phyloP scores from a whole-genome alignment of 2,329 filamentous ascomycete genomes.

The Xylariaceae sp. region DNA sequence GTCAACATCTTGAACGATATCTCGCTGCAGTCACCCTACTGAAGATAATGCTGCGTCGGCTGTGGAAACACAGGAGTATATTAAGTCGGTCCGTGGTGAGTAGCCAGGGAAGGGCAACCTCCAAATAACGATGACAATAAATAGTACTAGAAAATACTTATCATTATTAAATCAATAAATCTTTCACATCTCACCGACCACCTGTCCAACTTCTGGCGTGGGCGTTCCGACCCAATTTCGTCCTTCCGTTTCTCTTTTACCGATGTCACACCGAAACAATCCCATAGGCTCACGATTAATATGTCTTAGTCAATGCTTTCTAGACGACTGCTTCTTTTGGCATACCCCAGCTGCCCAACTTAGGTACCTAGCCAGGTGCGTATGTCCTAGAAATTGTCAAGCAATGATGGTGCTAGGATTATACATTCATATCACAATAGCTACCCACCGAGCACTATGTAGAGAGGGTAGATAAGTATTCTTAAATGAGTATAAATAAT shows the following conservation, averaged over 20 bases:
- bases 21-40: neutral
- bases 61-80: neutral
- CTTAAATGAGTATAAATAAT: too few species aligned
- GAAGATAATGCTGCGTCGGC: neutral
- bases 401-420: too few species aligned
- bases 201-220: neutral
- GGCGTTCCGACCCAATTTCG: neutral
- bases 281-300: slow-evolving; percentile 6
- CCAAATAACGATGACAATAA: neutral
- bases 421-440: too few species aligned
- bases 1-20: slow-evolving; percentile 33
- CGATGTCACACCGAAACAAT: slow-evolving; percentile 28
- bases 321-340: slow-evolving; percentile 3
- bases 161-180: too few species aligned
- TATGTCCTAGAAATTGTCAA: too few species aligned
- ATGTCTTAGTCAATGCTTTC: slow-evolving; percentile 6
- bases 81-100: too few species aligned
- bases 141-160: too few species aligned
- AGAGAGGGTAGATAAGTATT: too few species aligned
- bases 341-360: too few species aligned
- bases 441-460: too few species aligned
- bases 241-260: slow-evolving; percentile 8
- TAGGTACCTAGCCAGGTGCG: too few species aligned
- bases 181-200: neutral
- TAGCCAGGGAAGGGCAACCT: neutral